Conservation (phyloP, 2,329 filamentous ascomycete species). For the Diplodia intermedia region DNA sequence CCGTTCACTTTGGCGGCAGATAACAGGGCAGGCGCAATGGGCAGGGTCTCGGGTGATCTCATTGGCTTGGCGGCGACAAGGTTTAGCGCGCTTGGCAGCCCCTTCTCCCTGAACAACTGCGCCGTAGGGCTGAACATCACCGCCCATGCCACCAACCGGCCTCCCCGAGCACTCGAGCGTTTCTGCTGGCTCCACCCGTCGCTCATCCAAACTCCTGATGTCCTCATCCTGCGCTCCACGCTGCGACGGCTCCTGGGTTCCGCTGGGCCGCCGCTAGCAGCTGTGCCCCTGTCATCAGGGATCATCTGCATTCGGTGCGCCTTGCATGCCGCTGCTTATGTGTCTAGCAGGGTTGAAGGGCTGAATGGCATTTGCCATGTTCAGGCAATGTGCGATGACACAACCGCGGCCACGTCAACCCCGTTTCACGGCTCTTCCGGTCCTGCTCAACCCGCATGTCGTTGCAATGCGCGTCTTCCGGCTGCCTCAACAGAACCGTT, state of each 20-base stretch:
- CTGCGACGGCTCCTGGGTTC: not conserved
- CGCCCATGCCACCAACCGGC: constrained; percentile 1
- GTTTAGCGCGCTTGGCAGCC: constrained; percentile 14
- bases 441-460: not conserved
- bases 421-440: not conserved
- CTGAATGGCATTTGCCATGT: not conserved
- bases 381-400: not conserved
- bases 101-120: constrained; percentile 6
- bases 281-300: not conserved
- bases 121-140: constrained; percentile 18
- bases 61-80: constrained; percentile 7
- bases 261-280: not conserved
- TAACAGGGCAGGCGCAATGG: constrained; percentile 5
- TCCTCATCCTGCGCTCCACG: not conserved
- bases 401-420: constrained; percentile 7
- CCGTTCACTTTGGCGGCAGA: not conserved
- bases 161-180: not conserved
- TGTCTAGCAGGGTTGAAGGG: not conserved
- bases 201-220: not conserved
- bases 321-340: constrained; percentile 7
- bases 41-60: not conserved
- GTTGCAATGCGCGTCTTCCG: not conserved
- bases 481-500: not conserved
- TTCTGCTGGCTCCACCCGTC: not conserved
- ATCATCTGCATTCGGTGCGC: not conserved